Evolutionary conservation across 2,329 filamentous ascomycete genomes (phyloP), one percentile per base, ranked within the genome.

Genomic region (Phialophora chinensis): DNA sequence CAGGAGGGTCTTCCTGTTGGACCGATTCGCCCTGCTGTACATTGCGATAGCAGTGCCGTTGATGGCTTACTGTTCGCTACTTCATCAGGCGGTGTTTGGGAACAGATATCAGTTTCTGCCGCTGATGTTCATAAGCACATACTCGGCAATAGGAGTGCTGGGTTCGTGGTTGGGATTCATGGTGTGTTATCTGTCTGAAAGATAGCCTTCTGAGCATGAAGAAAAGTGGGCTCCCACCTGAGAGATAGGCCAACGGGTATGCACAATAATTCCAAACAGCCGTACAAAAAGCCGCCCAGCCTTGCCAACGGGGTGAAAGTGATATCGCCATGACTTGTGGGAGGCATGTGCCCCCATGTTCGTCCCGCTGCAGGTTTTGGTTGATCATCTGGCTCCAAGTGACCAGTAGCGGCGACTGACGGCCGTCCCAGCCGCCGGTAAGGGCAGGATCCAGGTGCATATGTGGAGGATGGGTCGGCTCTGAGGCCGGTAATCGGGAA

Each of bases 111-210:
- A 97, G 79, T 99, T 98, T 78, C 79, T 99, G 62, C 95, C 95
- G 29, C 82, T 98, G 73, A 98, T 99, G 94, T 95, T 98, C 76
- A 97, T 90, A 72, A 98, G 94, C 82, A 91, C 91, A 12, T 99
- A 98, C 78, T 92, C 91, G 38, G 95, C 95, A 4, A 83, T 98
- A 65, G 95, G 95, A n/a, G 93, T 98, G 0, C 88, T 97, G 20
- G 93, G 92, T 2, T 98, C 95, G 79, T 98, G 94, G 94, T 74
- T 97, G 49, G 93, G 95, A 10, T 97, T 97, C 77, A 87, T 93
- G 81, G 91, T 96, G 35, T 93, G 98, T 59, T 98, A 94, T 79
- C 93, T 97, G 73, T 85, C 81, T n/a, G 77, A 75, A 62, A 79
- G 75, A 65, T 42, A 23, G 50, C 42, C 29, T 54, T 47, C 25